Evolutionary conservation across 352 stramenopile genomes (phyloP), one percentile per base, ranked within the genome.

Genomic region (Pythium brachiatum): DNA sequence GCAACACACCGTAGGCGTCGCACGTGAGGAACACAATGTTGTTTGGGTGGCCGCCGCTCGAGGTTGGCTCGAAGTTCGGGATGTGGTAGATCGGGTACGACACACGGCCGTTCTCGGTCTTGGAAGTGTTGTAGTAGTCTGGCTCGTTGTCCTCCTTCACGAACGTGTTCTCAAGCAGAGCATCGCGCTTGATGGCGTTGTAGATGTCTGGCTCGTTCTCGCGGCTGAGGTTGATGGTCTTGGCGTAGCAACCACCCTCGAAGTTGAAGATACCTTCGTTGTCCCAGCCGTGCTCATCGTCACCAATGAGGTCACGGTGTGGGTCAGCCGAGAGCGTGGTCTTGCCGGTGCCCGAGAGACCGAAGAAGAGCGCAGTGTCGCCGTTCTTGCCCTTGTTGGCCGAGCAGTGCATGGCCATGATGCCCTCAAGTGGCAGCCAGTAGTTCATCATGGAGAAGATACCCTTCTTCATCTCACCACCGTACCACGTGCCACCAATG

Each of bases 171-270:
- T 84, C 75, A 12, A 84, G 69, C 73, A 84, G 79, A 44, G 75
- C 75, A 38, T 81, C 63, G 6, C 36, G 73, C 47, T 66, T 61
- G 56, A 81, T 81, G 16, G 70, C 75, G 55, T 74, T 75, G 74
- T 96, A 98, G 63, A 99, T 99, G 58, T 98, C 92, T 16, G 96
- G 95, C 69, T 99, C 96, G 62, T 94, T 98, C 68, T 96, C 81
- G 66, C 92, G 80, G 41, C 68, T 83, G 34, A 99, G 76, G 66
- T 98, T 92, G 69, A 98, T 98, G 18, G 92, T 98, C 86, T 99
- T 99, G 65, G 96, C 96, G 75, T 99, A 99, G 80, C 96, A 99
- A 29, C 96, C 96, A 63, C 96, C 96, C 73, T 99, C 96, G 80
- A 99, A 98, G 82, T 99, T 98, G 79, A 98, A 99, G 57, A 99